Evolutionary conservation across 2,329 filamentous ascomycete species (phyloP), one percentile per base, ranked within the genome.

Genomic region (Diplodia seriata): DNA sequence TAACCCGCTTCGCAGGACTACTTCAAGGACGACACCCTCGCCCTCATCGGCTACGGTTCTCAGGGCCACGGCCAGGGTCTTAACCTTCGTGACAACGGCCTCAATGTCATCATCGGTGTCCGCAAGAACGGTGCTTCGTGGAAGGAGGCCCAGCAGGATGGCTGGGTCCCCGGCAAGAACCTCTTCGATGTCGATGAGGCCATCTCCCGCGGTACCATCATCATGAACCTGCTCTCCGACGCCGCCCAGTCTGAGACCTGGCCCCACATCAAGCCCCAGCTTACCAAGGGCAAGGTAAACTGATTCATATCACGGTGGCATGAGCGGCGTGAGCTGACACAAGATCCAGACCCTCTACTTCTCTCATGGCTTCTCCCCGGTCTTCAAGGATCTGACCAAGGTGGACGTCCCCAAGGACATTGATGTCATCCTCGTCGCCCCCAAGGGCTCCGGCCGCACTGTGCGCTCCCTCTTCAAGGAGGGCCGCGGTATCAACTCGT

Each of bases 1-100:
- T 81, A 70, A 81, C 73, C 69, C 62, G 67, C 43, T 38, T 47
- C 64, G 31, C 74, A 97, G 92, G 93, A 98, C 73, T 99, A 94
- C 90, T 99, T 99, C 92, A 98, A 98, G 89, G 89, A 99, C 85
- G 95, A 99, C 84, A 98, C 94, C 75, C 92, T 99, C 76, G 95
- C 95, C 79, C 91, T 99, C 79, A 99, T 99, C 83, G 95, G 95
- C 81, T 99, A 99, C 85, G 95, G 90, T 78, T 97, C 94, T 72
- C 94, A 97, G 86, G 95, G 95, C 77, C 95, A 99, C 88, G 95
- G 95, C 75, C 95, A 99, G 86, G 96, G 95, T 82, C 92, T 99
- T 72, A 99, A 99, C 89, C 91, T 99, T 81, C 94, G 95, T 84
- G 95, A 99, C 89, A 97, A 99, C 86, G 95, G 95, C 81, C 89